A percentile compares a stretch with the other conserved stretches of the same genome.
Evolutionary conservation across 495 filamentous ascomycete species (phyloP).

Genomic region (Annulohypoxylon moriforme): DNA sequence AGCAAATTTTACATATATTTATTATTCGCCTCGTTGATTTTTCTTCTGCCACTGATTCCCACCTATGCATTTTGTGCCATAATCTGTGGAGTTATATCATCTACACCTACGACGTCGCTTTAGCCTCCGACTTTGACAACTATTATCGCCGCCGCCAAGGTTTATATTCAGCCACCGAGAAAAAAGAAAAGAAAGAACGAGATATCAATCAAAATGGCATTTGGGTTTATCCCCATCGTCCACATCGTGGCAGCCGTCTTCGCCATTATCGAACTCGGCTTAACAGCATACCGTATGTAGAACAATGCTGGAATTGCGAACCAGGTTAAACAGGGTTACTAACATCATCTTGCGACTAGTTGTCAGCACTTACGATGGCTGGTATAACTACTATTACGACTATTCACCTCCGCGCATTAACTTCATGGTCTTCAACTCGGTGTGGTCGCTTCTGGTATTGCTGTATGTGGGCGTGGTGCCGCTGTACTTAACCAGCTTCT

Average conservation of each 20-base stretch:
- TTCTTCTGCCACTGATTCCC: neutral
- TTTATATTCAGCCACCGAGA: neutral
- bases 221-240: slow-evolving; percentile 68
- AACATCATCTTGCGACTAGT: slow-evolving; percentile 44
- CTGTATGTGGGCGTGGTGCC: slow-evolving; percentile 74
- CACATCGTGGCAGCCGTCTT: slow-evolving; percentile 74
- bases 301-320: neutral
- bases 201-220: slow-evolving; percentile 50
- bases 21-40: neutral
- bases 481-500: slow-evolving; percentile 64
- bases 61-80: neutral
- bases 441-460: slow-evolving; percentile 78
- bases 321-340: neutral
- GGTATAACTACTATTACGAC: slow-evolving; percentile 30
- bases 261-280: slow-evolving; percentile 74
- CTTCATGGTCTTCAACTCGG: slow-evolving; percentile 78
- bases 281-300: slow-evolving; percentile 75
- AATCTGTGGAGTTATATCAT: neutral
- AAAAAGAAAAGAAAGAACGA: neutral
- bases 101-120: neutral
- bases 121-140: neutral
- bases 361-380: slow-evolving; percentile 50
- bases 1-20: neutral
- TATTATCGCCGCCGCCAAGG: neutral
- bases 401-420: slow-evolving; percentile 63